phyloP scores from a whole-genome alignment of 805 yeast genomes.

The Nakazawaea holstii region DNA sequence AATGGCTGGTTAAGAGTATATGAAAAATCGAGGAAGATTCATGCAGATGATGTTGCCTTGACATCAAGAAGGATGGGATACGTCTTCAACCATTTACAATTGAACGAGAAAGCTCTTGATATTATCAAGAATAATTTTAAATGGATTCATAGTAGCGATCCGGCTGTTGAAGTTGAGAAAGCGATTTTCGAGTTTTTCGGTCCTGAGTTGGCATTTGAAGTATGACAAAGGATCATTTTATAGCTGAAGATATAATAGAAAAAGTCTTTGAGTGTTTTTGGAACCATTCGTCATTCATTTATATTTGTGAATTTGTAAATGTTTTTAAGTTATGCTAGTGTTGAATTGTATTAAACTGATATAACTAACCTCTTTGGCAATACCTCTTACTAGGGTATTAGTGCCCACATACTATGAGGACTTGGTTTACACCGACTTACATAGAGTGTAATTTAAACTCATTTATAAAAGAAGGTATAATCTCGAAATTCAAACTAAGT shows the following conservation, averaged over 20 bases:
- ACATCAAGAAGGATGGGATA: not conserved
- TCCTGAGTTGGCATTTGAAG: not conserved
- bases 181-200: not conserved
- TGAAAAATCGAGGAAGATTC: not conserved
- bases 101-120: not conserved
- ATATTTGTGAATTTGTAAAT: no score
- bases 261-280: no score
- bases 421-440: not conserved
- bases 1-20: not conserved
- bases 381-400: no score
- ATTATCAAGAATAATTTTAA: not conserved
- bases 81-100: not conserved
- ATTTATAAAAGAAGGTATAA: not conserved
- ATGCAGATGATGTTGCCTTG: not conserved
- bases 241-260: no score
- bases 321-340: no score
- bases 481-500: not conserved
- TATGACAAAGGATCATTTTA: no score
- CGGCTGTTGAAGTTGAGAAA: not conserved
- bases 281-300: no score
- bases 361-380: no score
- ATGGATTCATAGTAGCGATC: not conserved
- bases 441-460: no score
- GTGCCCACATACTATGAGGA: no score
- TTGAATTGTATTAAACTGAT: no score